Percentiles rank a stretch among this genome's conserved stretches.
Evolutionary conservation across 768 basidiomycete genomes (phyloP).

Genomic region (Hericium erinaceus): DNA sequence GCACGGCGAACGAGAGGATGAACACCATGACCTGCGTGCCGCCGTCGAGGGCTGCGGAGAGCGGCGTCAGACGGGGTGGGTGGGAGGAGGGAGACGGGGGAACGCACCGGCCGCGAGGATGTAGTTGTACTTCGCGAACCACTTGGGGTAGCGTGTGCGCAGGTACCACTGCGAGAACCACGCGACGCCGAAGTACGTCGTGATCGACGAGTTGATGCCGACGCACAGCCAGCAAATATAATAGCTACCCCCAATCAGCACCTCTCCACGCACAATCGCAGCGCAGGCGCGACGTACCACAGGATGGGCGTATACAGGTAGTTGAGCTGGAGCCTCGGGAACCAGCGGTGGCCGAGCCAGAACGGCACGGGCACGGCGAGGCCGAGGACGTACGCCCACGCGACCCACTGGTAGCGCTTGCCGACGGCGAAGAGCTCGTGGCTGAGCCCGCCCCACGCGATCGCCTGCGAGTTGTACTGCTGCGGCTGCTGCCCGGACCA

Average conservation of each 20-base stretch:
- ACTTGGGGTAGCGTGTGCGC: conserved; percentile 33
- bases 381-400: conserved; percentile 38
- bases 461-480: conserved; percentile 41
- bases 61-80: background rate
- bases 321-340: conserved; percentile 36
- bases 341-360: conserved; percentile 37
- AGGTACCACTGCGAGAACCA: conserved; percentile 40
- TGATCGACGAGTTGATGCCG: conserved; percentile 40
- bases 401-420: conserved; percentile 36
- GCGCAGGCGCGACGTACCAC: conserved; percentile 20
- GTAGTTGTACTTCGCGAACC: conserved; percentile 33
- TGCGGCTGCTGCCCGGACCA: conserved; percentile 41
- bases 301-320: conserved; percentile 40
- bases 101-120: conserved; percentile 26
- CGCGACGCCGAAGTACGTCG: conserved; percentile 34
- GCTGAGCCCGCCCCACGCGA: conserved; percentile 38
- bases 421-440: conserved; percentile 12
- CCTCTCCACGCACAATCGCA: background rate
- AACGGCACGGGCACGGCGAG: conserved; percentile 44
- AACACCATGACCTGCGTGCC: conserved; percentile 40
- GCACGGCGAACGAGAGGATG: conserved; percentile 19
- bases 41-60: conserved; percentile 24
- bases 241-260: conserved; percentile 20
- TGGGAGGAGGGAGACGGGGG: background rate
- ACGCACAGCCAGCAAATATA: conserved; percentile 41